Evolutionary conservation across 2,329 filamentous ascomycete species (phyloP), one percentile per base, ranked within the genome.

Genomic region (Reticulascus tulasneorum): DNA sequence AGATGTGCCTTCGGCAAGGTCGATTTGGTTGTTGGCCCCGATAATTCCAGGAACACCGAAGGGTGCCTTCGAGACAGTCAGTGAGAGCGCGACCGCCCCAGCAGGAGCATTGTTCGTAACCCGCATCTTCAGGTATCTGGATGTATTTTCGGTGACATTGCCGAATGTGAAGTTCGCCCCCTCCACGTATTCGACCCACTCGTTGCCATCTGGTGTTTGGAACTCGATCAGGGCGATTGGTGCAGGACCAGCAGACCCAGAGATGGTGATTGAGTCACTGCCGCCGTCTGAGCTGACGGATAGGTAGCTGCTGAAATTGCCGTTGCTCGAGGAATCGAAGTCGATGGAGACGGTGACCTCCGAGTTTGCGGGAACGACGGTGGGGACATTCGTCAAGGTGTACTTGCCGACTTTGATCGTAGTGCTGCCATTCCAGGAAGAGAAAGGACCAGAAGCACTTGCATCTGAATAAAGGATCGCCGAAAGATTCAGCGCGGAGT

Each of bases 41-140:
- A 80, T 65, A 16, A 79, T 66, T 4, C 73, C 70, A n/a, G 57
- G 47, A 4, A 75, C 61, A 11, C 73, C 75, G 35, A 74, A 78
- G 0, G 77, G 77, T 5, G 75, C 74, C 49, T 81, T 81, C 0
- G 76, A 80, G 3, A 81, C 73, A 0, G 75, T 79, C 11, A 79
- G 55, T 0, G 69, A 73, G 2, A 79, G 61, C 2, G 56, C 56
- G 10, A 72, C 66, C 6, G 64, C 65, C 3, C 67, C 68, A 0
- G 54, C 32, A 0, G 61, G 53, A 5, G 71, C 74, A 3, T 53
- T 61, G 49, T 79, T 80, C 23, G 67, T 75, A 17, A 79, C 50
- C 1, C 76, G 66, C 52, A 80, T 60, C 33, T 64, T 66, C 4
- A 77, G 60, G 5, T 60, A 63, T 1, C 56, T 59, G 0, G 66